Base-by-base conservation (phyloP, 177 flowering plant species). In the Telopea speciosissima region DNA sequence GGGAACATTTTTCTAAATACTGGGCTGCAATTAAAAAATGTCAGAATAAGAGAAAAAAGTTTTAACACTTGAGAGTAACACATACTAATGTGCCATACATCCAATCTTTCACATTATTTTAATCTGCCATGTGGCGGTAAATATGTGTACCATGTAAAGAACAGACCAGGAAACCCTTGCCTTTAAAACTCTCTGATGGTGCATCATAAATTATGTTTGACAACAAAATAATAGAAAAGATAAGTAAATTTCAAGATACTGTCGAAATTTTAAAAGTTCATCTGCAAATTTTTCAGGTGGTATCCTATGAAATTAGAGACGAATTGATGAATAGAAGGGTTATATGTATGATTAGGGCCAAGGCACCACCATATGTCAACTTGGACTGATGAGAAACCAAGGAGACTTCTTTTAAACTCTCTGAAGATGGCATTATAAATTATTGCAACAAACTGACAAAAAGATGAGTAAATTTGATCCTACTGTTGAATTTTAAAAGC, bases 1-100 rank as follows among this genome's bases (percentile, higher is more conserved):
- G 97, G 99, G 67, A 96, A 96, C 81, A 96, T 52, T 79, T 90
- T 90, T 79, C 87, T 81, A 77, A 96, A 96, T 25, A 85, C 79
- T 49, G 88, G 65, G 69, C 98, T 96, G 88, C 75, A 24, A 74
- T n/a, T 25, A 72, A 40, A 65, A 63, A 67, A 66, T 62, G 52
- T 36, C 40, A n/a, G 22, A 25, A 56, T 22, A 4, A 58, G 22
- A 13, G 4, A 28, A 28, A 28, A 28, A 0, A 28, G 31, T 2
- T 2, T 28, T 28, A 4, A 4, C 31, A 28, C 31, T 28, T 4
- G 31, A 4, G 0, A 28, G 31, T 28, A 28, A 28, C 31, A 28
- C 31, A 28, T 28, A 13, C 49, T 44, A 44, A 9, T 44, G 49
- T 44, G 49, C 49, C 49, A 44, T 13, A 11, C 2, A 49, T 49